Evolutionary conservation across 2,329 filamentous ascomycete species (phyloP), one percentile per base, ranked within the genome.

Genomic region (Fonsecaea erecta): DNA sequence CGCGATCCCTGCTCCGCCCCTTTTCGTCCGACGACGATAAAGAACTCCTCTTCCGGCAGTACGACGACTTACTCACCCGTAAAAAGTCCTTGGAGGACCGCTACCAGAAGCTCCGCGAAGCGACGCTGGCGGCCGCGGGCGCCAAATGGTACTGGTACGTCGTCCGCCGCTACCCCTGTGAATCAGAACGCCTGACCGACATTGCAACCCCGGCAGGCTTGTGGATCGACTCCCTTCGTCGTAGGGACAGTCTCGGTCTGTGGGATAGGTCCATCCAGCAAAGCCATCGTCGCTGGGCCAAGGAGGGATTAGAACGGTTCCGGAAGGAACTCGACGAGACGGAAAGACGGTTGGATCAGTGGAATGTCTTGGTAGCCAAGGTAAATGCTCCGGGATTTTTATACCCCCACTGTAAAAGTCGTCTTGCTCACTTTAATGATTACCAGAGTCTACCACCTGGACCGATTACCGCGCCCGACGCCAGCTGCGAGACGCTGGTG

Each of bases 91-190:
- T 61, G 2, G 32, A 61, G 18, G 48, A 53, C 24, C 48, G 59
- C 24, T 61, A 61, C 16, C 48, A 43, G 26, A 35, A 46, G 14
- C 34, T 61, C 21, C 48, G 59, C 21, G 35, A 54, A n/a, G 28
- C 34, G 7, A 61, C 59, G 11, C 34, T 61, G 16, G 59, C 40
- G 28, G 59, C 48, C 8, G 59, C 59, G 28, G 59, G 59, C 16
- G 51, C 46, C 3, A 61, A 61, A 48, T 61, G 59, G 59, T 61
- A 61, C 59, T 61, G 48, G 59, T 61, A 61, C 59, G 59, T 61
- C 34, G 40, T 54, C 32, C 34, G 54, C 59, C 59, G 43, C n/a
- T 54, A 54, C 59, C 59, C 51, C 7, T 46, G 59, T 46, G 26
- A 43, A 24, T 3, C 48, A 34, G 59, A 61, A 21, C 40, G 21